phyloP scores from a whole-genome alignment of 345 rosid species.

The Salix arbutifolia region DNA sequence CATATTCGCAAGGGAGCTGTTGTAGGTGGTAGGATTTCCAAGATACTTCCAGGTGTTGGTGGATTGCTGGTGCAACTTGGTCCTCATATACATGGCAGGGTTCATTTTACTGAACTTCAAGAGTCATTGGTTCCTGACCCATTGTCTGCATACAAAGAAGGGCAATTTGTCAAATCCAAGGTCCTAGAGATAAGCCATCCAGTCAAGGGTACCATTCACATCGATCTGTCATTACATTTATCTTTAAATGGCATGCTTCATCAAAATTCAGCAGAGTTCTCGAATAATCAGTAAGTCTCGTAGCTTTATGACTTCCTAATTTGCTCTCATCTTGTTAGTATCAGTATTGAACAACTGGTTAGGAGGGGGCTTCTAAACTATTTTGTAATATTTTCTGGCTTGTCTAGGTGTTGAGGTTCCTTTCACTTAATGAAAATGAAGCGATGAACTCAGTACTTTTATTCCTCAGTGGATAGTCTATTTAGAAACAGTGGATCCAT shows the following conservation, averaged over 20 bases:
- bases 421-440: neutral
- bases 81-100: conserved; percentile 73
- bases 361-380: neutral
- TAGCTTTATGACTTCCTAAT: neutral
- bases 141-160: conserved; percentile 60
- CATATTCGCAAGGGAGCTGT: conserved; percentile 73
- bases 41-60: conserved; percentile 66
- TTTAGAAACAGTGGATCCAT: neutral
- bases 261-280: conserved; percentile 32
- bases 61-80: conserved; percentile 88
- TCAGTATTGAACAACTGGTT: neutral
- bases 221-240: conserved; percentile 70
- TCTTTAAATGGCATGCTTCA: conserved; percentile 56
- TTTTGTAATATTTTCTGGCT: neutral
- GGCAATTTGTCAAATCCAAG: conserved; percentile 88
- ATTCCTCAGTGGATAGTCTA: neutral
- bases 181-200: conserved; percentile 73
- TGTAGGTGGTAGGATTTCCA: conserved; percentile 81
- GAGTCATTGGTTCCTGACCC: conserved; percentile 73
- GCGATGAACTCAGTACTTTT: neutral
- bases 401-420: neutral
- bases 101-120: conserved; percentile 77
- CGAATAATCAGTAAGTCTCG: conserved; percentile 44
- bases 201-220: conserved; percentile 53
- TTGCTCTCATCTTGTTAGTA: neutral